Evolutionary conservation across 495 filamentous ascomycete genomes (phyloP).

Genomic region (Xylaria palmicola): DNA sequence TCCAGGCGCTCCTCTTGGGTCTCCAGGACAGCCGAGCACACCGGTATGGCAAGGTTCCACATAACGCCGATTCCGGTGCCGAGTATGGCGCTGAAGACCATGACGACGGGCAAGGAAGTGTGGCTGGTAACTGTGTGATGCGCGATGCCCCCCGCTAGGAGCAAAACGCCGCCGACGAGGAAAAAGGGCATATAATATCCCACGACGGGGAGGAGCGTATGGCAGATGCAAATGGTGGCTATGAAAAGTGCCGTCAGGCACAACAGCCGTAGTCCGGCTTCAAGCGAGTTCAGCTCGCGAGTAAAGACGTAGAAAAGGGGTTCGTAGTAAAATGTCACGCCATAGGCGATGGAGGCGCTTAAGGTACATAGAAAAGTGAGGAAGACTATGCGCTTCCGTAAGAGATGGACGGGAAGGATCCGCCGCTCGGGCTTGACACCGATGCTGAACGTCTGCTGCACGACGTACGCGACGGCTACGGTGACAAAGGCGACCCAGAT

Average conservation of each 20-base stretch:
- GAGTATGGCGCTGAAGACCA: conserved; percentile 52
- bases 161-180: conserved; percentile 45
- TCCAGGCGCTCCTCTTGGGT: conserved; percentile 35
- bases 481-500: conserved; percentile 22
- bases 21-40: conserved; percentile 51
- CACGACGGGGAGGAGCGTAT: conserved; percentile 46
- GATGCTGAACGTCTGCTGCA: conserved; percentile 39
- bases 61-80: conserved; percentile 50
- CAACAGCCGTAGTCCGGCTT: conserved; percentile 46
- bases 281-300: conserved; percentile 33
- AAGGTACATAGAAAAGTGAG: conserved; percentile 22
- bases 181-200: conserved; percentile 62
- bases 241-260: conserved; percentile 53
- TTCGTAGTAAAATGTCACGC: conserved; percentile 51
- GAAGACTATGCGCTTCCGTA: conserved; percentile 17
- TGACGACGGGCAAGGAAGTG: conserved; percentile 39
- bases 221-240: conserved; percentile 38
- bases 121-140: conserved; percentile 44
- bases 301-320: conserved; percentile 53
- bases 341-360: conserved; percentile 30
- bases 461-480: conserved; percentile 14
- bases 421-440: conserved; percentile 46
- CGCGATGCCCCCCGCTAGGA: conserved; percentile 49
- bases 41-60: conserved; percentile 47
- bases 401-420: conserved; percentile 48